phyloP scores from a whole-genome alignment of 805 yeast species.

The Ogataea dorogensis region DNA sequence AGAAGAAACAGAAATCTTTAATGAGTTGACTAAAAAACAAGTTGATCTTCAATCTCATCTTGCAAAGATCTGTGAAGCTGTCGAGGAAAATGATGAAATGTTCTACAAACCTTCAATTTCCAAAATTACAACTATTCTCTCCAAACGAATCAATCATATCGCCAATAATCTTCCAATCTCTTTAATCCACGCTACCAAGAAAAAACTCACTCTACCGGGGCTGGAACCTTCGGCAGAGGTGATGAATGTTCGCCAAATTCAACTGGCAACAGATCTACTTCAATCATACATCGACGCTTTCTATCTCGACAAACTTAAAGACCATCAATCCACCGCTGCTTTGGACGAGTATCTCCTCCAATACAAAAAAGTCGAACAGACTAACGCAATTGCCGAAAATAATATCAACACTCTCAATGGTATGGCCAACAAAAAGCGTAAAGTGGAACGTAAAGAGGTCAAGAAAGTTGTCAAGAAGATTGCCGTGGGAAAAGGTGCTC shows the following conservation, averaged over 20 bases:
- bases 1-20: constrained; percentile 25
- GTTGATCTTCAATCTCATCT: constrained; percentile 31
- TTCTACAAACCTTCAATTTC: constrained; percentile 44
- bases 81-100: constrained; percentile 43
- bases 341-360: constrained; percentile 22
- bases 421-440: constrained; percentile 24
- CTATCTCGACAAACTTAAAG: constrained; percentile 29
- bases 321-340: constrained; percentile 21
- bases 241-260: constrained; percentile 36
- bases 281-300: constrained; percentile 40
- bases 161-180: constrained; percentile 38
- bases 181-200: constrained; percentile 11
- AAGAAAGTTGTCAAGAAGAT: constrained; percentile 38
- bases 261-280: constrained; percentile 46
- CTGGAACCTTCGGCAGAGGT: constrained; percentile 34
- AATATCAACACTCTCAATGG: constrained; percentile 33
- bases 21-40: constrained; percentile 25
- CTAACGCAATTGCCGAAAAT: constrained; percentile 29
- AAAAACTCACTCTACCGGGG: constrained; percentile 29
- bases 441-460: constrained; percentile 33
- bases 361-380: constrained; percentile 21
- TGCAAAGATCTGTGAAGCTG: constrained; percentile 36
- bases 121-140: constrained; percentile 40
- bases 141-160: constrained; percentile 38
- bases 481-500: constrained; percentile 61